A percentile compares a stretch with the other conserved stretches of the same genome.
These are phyloP conservation scores for Mortierella sp. DNA, from an alignment of 371 early-diverging fungal species.

Conservation along the genomic window DNA sequence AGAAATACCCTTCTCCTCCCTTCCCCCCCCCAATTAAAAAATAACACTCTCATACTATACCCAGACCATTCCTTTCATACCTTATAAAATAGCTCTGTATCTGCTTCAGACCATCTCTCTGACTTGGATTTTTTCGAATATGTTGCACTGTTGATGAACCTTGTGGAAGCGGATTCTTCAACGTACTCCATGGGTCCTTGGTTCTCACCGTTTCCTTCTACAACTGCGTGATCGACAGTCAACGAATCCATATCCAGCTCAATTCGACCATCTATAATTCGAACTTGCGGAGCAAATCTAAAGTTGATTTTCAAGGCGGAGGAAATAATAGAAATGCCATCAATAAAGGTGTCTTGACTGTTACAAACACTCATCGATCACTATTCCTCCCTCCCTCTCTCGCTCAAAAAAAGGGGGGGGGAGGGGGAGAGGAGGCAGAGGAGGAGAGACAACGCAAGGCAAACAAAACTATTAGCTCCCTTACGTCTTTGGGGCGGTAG, in stretches of 20 bases:
- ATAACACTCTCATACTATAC: conserved; percentile 3
- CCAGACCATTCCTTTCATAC: conserved; percentile 9
- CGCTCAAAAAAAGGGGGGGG: no score
- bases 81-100: conserved; percentile 73
- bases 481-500: conserved; percentile 26
- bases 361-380: no score
- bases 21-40: not conserved
- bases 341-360: no score
- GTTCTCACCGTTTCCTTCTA: conserved; percentile 32
- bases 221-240: conserved; percentile 54
- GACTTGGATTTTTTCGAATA: conserved; percentile 55
- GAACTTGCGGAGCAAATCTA: conserved; percentile 68
- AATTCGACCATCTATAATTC: conserved; percentile 71
- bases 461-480: not conserved
- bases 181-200: conserved; percentile 70
- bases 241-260: conserved; percentile 72
- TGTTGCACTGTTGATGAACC: conserved; percentile 66
- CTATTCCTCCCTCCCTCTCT: no score
- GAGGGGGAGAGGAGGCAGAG: no score
- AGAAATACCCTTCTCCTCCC: no score
- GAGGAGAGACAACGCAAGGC: no score
- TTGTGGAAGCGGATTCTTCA: conserved; percentile 69
- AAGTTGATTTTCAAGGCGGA: conserved; percentile 7
- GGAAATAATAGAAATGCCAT: conserved; percentile 4
- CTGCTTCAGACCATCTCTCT: conserved; percentile 64